Percentiles rank a stretch among this genome's conserved stretches.
phyloP scores from a whole-genome alignment of 768 basidiomycete species.

The Termitomyces eurrhizus region DNA sequence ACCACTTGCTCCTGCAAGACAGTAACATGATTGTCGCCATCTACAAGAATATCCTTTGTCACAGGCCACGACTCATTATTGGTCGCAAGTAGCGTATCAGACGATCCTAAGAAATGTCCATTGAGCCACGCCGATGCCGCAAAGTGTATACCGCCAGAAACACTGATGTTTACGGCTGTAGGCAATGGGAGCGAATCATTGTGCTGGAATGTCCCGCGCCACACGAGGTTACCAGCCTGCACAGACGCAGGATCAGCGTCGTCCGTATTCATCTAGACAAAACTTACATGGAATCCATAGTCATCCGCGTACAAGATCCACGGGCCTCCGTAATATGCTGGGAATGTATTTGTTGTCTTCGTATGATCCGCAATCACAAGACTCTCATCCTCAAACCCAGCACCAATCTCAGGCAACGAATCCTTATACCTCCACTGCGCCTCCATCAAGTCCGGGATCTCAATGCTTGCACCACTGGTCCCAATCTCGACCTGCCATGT shows the following conservation, averaged over 20 bases:
- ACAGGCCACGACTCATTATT: slow-evolving; percentile 16
- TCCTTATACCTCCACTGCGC: slow-evolving; percentile 14
- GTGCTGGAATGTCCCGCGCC: slow-evolving; percentile 16
- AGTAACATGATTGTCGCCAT: slow-evolving; percentile 10
- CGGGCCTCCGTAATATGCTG: slow-evolving; percentile 15
- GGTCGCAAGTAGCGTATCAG: slow-evolving; percentile 12
- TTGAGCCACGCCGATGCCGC: slow-evolving; percentile 17
- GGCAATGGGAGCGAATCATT: slow-evolving; percentile 7
- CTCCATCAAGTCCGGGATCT: slow-evolving; percentile 10
- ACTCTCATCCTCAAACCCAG: slow-evolving; percentile 7
- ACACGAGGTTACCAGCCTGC: slow-evolving; percentile 15
- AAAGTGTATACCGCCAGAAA: slow-evolving; percentile 15
- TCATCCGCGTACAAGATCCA: slow-evolving; percentile 18
- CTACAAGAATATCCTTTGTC: slow-evolving; percentile 9
- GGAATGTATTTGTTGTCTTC: slow-evolving; percentile 13
- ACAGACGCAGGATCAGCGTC: not conserved
- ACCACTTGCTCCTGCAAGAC: slow-evolving; percentile 14
- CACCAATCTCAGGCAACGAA: slow-evolving; percentile 13
- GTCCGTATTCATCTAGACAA: not conserved
- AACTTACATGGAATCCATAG: slow-evolving; percentile 16
- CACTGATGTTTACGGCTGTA: slow-evolving; percentile 13
- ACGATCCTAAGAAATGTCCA: slow-evolving; percentile 12
- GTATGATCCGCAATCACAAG: slow-evolving; percentile 13
- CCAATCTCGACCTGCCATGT: slow-evolving; percentile 5
- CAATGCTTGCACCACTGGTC: not conserved